Evolutionary conservation across 805 yeast species (phyloP).

Genomic region (Pichia ethanolica): DNA sequence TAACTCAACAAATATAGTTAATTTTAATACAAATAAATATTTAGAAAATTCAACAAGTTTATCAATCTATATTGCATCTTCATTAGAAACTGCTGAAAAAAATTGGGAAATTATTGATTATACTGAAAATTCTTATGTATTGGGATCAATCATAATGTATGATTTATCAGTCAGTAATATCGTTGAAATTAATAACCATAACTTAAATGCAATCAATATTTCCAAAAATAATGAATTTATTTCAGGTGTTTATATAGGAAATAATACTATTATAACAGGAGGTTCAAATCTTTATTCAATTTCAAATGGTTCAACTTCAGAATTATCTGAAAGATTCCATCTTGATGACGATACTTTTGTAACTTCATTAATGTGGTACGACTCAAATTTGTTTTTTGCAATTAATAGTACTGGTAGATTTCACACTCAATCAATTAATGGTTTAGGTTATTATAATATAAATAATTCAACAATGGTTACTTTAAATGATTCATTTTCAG

Average conservation of each 20-base stretch:
- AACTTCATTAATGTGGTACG: conserved; percentile 29
- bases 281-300: conserved; percentile 32
- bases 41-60: conserved; percentile 21
- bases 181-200: conserved; percentile 8
- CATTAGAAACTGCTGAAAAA: conserved; percentile 9
- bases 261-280: conserved; percentile 46
- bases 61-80: conserved; percentile 28
- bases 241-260: conserved; percentile 40
- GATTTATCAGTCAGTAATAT: conserved; percentile 14
- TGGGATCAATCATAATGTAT: conserved; percentile 18
- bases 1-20: conserved; percentile 24
- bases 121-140: conserved; percentile 4
- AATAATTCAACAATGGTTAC: conserved; percentile 32
- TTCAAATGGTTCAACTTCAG: neutral
- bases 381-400: conserved; percentile 38
- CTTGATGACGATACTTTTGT: conserved; percentile 19
- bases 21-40: conserved; percentile 32
- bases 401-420: conserved; percentile 30
- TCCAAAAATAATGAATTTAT: neutral
- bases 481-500: conserved; percentile 31
- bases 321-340: conserved; percentile 7
- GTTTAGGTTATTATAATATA: conserved; percentile 49
- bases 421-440: conserved; percentile 25
- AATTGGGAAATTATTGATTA: neutral
- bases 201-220: neutral